Percentiles rank a stretch among this genome's conserved stretches.
phyloP scores from a whole-genome alignment of 495 filamentous ascomycete species.

The Lasiosphaeriaceae sp. region DNA sequence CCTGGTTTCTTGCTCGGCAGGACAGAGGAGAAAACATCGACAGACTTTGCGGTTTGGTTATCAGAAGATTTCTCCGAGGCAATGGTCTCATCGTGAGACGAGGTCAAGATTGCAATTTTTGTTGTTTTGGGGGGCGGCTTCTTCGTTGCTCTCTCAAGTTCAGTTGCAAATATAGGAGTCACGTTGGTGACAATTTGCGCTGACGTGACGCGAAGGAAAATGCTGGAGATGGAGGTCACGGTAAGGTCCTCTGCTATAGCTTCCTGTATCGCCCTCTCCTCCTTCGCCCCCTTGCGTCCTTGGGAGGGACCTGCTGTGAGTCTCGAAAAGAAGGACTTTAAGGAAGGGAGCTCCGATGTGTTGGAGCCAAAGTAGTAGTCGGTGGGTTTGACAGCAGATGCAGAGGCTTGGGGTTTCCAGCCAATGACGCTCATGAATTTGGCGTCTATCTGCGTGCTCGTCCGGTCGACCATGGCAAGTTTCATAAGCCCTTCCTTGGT shows the following conservation, averaged over 20 bases:
- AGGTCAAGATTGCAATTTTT: constrained; percentile 79
- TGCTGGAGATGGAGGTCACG: constrained; percentile 59
- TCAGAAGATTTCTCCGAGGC: constrained; percentile 50
- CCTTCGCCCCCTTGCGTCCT: constrained; percentile 44
- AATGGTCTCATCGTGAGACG: constrained; percentile 78
- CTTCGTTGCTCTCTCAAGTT: constrained; percentile 94
- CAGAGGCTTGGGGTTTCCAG: constrained; percentile 60
- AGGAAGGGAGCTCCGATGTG: constrained; percentile 47
- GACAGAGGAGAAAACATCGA: constrained; percentile 85
- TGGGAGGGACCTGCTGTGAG: constrained; percentile 49
- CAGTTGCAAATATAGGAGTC: constrained; percentile 61
- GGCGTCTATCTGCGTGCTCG: constrained; percentile 86
- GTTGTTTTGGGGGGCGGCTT: constrained; percentile 90
- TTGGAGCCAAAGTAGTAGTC: constrained; percentile 29
- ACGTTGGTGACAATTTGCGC: constrained; percentile 75
- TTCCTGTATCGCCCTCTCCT: constrained; percentile 52
- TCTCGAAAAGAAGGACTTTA: constrained; percentile 77
- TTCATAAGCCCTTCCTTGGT: constrained; percentile 85
- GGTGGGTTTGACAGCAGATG: constrained; percentile 31
- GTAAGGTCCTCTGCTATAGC: constrained; percentile 65
- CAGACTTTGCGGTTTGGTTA: constrained; percentile 48
- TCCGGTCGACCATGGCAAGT: constrained; percentile 65
- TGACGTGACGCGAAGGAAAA: constrained; percentile 84
- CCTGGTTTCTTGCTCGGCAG: constrained; percentile 73
- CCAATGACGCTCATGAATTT: constrained; percentile 84